A percentile compares a stretch with the other conserved stretches of the same genome.
Conservation (phyloP, 257 asterid species). For the Coffea eugenioides region DNA sequence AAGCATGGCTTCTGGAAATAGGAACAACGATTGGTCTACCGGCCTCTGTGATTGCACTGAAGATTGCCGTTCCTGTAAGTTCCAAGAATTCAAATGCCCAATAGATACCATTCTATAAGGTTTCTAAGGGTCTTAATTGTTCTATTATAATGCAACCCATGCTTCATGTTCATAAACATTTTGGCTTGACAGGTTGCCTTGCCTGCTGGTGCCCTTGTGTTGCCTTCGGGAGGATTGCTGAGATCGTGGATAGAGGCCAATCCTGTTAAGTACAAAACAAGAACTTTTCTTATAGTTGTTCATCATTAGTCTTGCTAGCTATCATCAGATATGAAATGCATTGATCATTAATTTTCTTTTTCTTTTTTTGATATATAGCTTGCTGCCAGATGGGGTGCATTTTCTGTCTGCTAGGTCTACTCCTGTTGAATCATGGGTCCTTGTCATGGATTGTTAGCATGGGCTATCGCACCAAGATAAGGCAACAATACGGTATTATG, state of each 20-base stretch:
- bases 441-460: neutral
- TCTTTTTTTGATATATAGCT: neutral
- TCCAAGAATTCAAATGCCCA: neutral
- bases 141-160: neutral
- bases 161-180: no score
- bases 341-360: no score
- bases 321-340: neutral
- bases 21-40: neutral
- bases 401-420: neutral
- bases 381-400: neutral
- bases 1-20: no score
- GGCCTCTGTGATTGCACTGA: neutral
- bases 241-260: no score
- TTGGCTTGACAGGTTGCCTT: no score
- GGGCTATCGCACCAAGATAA: neutral
- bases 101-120: no score
- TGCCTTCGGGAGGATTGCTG: no score
- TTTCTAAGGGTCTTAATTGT: neutral
- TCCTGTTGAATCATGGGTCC: neutral
- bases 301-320: neutral
- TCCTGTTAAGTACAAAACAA: no score
- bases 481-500: neutral
- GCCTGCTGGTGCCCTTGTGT: no score
- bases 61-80: neutral
- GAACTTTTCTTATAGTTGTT: no score